Evolutionary conservation across 2,329 filamentous ascomycete species (phyloP), one percentile per base, ranked within the genome.

Genomic region (Nigrospora sphaerica): DNA sequence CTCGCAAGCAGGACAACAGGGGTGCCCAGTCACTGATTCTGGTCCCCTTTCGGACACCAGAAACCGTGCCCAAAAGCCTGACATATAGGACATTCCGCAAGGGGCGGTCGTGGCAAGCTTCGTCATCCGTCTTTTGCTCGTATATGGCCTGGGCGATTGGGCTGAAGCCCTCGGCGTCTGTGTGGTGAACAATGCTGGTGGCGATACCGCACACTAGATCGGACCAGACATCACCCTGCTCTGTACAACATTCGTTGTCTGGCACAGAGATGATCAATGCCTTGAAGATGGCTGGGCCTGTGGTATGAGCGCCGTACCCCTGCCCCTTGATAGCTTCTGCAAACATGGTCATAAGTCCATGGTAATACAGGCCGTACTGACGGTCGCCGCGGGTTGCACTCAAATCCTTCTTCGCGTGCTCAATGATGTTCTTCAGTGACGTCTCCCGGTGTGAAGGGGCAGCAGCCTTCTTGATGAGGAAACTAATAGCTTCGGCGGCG

Each of bases 401-500:
- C 43, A 95, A 71, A 58, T 95, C 88, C 12, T 79, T 68, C 42
- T 88, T 78, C 1, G 86, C 81, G 64, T 90, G 85, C 12, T 76
- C 70, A 2, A 95, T 69, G n/a, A 96, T 82, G 12, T 75, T 67
- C 12, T 78, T 72, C 33, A 98, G 72, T 0, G 89, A 81, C 23
- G 74, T 78, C 53, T 92, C 86, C 54, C 88, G 83, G 52, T 88
- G 81, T 46, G 88, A 88, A 3, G 83, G 78, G 14, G 85, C 78
- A 2, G 86, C 91, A 7, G 91, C 86, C 68, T 96, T 97, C 59
- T 89, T 86, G 17, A 98, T 77, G 17, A 98, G 73, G 60, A 97
- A 98, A 54, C 91, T 95, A 70, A 98, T 78, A 3, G 93, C 88
- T 68, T 98, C 93, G 23, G 93, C 93, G 12, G 92, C 88, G 65